Percentiles rank a stretch among this genome's conserved stretches.
These are phyloP conservation scores for Cymbidium sinense DNA, from an alignment of 106 monocot species.

Conservation along the genomic window DNA sequence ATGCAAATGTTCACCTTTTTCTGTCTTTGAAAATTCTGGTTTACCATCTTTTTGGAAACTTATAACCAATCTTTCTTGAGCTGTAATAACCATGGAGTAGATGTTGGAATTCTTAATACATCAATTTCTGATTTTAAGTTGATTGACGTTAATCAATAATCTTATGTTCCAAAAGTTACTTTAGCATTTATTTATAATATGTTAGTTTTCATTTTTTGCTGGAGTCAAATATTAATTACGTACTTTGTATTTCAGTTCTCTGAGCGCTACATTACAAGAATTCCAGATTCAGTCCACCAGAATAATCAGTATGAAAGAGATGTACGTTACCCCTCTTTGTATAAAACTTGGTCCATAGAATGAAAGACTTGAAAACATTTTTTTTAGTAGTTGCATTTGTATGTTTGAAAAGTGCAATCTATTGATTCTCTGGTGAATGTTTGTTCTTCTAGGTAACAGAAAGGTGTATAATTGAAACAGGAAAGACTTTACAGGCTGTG, in stretches of 20 bases:
- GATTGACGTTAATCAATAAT: background rate
- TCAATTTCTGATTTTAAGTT: too few relatives aligned
- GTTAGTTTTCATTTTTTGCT: background rate
- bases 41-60: too few relatives aligned
- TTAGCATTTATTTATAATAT: background rate
- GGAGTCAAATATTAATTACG: background rate
- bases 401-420: constrained; percentile 1
- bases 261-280: constrained; percentile 38
- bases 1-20: too few relatives aligned
- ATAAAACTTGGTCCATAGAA: background rate
- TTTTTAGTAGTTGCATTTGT: constrained; percentile 3
- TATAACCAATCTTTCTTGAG: too few relatives aligned
- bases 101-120: too few relatives aligned
- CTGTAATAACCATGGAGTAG: too few relatives aligned
- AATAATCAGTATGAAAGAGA: constrained; percentile 77
- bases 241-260: constrained; percentile 45
- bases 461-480: constrained; percentile 64
- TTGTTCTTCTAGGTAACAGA: constrained; percentile 59
- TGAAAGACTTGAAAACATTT: too few relatives aligned
- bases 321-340: constrained; percentile 27
- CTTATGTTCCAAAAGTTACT: background rate
- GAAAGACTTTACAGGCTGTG: constrained; percentile 68
- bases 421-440: constrained; percentile 8
- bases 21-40: too few relatives aligned
- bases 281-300: constrained; percentile 78